These are phyloP conservation scores for Senna tora DNA, from an alignment of 306 rosid species.

Conservation along the genomic window DNA sequence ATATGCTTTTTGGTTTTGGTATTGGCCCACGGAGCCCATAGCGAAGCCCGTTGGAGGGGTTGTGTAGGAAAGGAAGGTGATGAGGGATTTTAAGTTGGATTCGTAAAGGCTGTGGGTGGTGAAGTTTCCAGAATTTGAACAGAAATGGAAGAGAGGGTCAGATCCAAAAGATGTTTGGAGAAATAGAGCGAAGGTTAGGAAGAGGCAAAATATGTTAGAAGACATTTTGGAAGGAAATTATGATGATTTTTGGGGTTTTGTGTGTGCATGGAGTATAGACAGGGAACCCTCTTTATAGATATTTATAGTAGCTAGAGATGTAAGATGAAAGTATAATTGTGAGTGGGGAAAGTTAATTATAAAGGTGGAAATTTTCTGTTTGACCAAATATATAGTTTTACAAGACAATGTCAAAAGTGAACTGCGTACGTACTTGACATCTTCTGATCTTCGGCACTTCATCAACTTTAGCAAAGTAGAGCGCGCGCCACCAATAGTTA, in stretches of 20 bases:
- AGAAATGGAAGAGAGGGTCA: conserved; percentile 46
- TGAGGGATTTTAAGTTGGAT: conserved; percentile 21
- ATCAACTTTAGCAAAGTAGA: not conserved
- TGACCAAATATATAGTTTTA: not conserved
- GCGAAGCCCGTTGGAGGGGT: conserved; percentile 42
- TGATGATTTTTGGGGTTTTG: too few species aligned
- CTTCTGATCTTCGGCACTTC: not conserved
- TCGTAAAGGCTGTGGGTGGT: conserved; percentile 37
- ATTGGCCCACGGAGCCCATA: conserved; percentile 22
- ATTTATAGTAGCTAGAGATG: conserved; percentile 5
- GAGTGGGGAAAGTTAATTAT: not conserved
- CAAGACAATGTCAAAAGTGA: not conserved
- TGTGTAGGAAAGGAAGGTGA: conserved; percentile 17
- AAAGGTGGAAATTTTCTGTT: not conserved
- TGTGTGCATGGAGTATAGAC: too few species aligned
- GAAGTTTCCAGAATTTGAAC: conserved; percentile 50
- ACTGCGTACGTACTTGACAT: not conserved
- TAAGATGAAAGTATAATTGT: not conserved
- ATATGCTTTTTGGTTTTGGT: conserved; percentile 17
- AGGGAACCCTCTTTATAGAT: not conserved
- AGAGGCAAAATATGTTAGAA: not conserved
- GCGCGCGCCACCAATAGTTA: too few species aligned
- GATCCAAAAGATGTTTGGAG: conserved; percentile 42
- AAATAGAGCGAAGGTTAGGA: conserved; percentile 27
- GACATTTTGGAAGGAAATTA: not conserved